Conservation (phyloP, 73 alveolate genomes). For the Effrenium voratum region DNA sequence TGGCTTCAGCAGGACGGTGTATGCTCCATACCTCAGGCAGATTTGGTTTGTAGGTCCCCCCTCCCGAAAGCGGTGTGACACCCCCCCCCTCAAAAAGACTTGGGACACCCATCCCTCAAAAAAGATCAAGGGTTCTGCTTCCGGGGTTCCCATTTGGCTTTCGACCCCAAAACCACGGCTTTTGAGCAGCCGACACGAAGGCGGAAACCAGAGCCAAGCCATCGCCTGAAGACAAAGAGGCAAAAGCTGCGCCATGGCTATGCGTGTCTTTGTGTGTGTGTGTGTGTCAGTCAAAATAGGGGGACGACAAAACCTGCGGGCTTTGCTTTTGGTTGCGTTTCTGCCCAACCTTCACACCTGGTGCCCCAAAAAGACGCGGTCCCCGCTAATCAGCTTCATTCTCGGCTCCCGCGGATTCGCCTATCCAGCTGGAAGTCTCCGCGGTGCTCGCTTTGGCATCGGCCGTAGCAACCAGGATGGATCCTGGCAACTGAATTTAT, state of each 20-base stretch:
- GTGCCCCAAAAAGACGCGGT: background rate
- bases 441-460: background rate
- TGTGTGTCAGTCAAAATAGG: background rate
- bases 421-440: constrained; percentile 23
- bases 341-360: too few species aligned
- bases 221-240: background rate
- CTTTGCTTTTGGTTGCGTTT: too few species aligned
- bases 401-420: background rate
- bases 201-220: constrained; percentile 47
- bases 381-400: background rate
- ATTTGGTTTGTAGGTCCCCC: too few species aligned
- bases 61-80: too few species aligned
- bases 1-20: constrained; percentile 80
- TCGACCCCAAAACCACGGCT: too few species aligned
- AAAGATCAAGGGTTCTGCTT: too few species aligned
- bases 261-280: background rate
- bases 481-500: too few species aligned
- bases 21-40: constrained; percentile 65
- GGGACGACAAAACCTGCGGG: background rate
- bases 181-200: constrained; percentile 2
- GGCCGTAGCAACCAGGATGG: constrained; percentile 1
- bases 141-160: too few species aligned
- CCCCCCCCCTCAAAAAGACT: too few species aligned
- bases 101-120: too few species aligned
- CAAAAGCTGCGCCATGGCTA: background rate